phyloP scores from a whole-genome alignment of 257 asterid genomes.

The Forsythia suspensa region DNA sequence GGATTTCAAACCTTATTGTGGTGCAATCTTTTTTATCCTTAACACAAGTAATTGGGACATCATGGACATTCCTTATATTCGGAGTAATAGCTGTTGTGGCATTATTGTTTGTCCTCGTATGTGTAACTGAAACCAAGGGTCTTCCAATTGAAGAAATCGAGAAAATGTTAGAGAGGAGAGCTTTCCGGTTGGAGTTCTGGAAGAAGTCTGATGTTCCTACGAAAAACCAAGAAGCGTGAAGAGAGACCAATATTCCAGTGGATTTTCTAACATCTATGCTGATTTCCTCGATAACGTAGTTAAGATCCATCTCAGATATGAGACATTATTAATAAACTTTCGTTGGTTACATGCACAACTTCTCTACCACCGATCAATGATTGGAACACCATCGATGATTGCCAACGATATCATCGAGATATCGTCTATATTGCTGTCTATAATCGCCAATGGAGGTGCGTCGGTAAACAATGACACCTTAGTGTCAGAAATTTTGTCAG shows the following conservation, averaged over 20 bases:
- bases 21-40: slow-evolving; percentile 39
- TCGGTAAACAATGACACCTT: no score
- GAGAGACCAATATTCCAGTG: neutral
- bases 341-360: no score
- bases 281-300: neutral
- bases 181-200: slow-evolving; percentile 38
- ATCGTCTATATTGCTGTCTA: no score
- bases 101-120: slow-evolving; percentile 35
- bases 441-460: no score
- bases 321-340: no score
- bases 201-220: slow-evolving; percentile 4
- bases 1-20: slow-evolving; percentile 50
- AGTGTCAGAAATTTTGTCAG: no score
- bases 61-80: slow-evolving; percentile 45
- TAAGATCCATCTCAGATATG: neutral
- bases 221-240: slow-evolving; percentile 25
- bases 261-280: neutral
- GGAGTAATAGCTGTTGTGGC: slow-evolving; percentile 42
- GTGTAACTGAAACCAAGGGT: slow-evolving; percentile 48
- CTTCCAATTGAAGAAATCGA: slow-evolving; percentile 51
- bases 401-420: no score
- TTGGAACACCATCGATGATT: no score
- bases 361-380: no score
- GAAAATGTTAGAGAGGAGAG: slow-evolving; percentile 34
- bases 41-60: slow-evolving; percentile 45